A percentile compares a stretch with the other conserved stretches of the same genome.
Conservation (phyloP, 257 asterid genomes). For the Voacanga thouarsii region DNA sequence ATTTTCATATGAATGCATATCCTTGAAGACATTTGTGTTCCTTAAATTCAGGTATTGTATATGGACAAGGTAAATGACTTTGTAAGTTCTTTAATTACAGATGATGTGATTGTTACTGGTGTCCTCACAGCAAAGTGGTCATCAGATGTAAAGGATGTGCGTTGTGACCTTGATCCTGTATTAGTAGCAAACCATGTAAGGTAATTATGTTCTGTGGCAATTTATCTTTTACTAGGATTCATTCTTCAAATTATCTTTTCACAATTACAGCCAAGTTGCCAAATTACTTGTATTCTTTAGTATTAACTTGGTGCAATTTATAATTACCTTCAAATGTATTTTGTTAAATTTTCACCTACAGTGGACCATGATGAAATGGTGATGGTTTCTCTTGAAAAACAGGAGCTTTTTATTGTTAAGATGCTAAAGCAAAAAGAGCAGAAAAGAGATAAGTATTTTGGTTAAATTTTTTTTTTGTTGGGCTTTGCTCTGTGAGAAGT, state of each 20-base stretch:
- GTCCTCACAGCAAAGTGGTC: constrained; percentile 93
- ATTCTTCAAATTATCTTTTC: constrained; percentile 6
- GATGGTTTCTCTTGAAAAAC: no score
- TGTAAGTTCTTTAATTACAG: constrained; percentile 40
- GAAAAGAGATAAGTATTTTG: neutral
- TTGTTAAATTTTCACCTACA: no score
- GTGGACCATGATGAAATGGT: no score
- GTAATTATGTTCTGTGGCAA: constrained; percentile 28
- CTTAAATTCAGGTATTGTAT: constrained; percentile 1
- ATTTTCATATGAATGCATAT: neutral
- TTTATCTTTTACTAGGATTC: neutral
- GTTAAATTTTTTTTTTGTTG: neutral
- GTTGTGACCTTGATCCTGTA: constrained; percentile 97
- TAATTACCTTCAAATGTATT: neutral
- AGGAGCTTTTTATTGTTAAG: no score
- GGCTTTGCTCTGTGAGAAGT: neutral
- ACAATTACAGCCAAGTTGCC: constrained; percentile 3
- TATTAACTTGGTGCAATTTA: neutral
- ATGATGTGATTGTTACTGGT: constrained; percentile 92
- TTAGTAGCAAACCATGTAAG: constrained; percentile 83
- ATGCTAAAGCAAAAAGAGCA: neutral
- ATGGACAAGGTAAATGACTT: constrained; percentile 11
- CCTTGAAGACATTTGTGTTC: neutral
- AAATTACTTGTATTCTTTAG: neutral
- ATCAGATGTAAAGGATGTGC: constrained; percentile 72